These are phyloP conservation scores for Aspergillus proliferans DNA, from an alignment of 2,329 filamentous ascomycete species.

Conservation along the genomic window DNA sequence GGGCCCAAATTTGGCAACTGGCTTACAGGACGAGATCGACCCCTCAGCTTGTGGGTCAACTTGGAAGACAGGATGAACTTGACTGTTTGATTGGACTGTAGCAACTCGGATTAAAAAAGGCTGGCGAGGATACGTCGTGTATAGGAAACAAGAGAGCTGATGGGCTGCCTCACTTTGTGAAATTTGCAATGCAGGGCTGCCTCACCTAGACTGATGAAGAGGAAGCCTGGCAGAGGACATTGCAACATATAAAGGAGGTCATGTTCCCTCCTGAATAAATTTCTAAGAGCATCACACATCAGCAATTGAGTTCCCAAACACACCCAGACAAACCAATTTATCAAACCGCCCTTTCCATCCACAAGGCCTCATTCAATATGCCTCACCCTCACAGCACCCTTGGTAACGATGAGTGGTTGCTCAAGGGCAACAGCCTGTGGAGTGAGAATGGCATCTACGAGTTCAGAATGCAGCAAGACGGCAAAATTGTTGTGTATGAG, in stretches of 20 bases:
- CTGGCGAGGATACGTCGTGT: neutral
- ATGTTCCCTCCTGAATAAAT: neutral
- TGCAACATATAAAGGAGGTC: neutral
- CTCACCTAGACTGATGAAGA: neutral
- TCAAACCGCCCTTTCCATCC: neutral
- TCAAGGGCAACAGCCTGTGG: neutral
- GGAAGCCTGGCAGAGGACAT: neutral
- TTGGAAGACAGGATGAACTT: neutral
- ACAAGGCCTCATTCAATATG: neutral
- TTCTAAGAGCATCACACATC: neutral
- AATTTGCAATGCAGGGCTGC: neutral
- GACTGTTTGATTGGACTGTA: conserved; percentile 1
- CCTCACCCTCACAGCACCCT: conserved; percentile 1
- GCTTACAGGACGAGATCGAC: neutral
- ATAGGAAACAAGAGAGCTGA: neutral
- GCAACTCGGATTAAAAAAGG: neutral
- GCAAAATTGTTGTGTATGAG: neutral
- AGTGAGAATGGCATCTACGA: neutral
- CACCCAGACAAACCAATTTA: neutral
- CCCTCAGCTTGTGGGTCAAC: neutral
- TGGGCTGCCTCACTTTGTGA: neutral
- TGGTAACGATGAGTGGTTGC: conserved; percentile 1
- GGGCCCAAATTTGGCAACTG: neutral
- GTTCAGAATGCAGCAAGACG: neutral
- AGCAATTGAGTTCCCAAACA: neutral